These are phyloP conservation scores for Solanum infundibuliforme DNA, from an alignment of 257 asterid genomes.

Conservation along the genomic window DNA sequence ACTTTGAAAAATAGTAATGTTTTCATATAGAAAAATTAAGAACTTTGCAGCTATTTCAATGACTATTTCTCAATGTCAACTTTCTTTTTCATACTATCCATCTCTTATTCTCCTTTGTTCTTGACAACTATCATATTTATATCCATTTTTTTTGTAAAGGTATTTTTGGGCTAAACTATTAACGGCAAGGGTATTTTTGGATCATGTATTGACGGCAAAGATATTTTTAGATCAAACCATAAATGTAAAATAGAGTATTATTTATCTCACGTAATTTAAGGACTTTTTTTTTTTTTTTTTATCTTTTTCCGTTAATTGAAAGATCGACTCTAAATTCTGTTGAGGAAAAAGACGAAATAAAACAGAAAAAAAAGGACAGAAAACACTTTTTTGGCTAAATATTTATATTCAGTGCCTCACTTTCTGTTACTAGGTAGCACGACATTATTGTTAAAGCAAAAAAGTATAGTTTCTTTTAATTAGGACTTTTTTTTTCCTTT, in stretches of 20 bases:
- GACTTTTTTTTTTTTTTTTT: too few species aligned
- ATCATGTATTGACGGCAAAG: neutral
- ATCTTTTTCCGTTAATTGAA: neutral
- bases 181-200: accelerated
- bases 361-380: neutral
- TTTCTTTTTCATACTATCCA: neutral
- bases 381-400: neutral
- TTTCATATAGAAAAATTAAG: too few species aligned
- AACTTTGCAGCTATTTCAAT: too few species aligned
- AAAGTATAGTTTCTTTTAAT: too few species aligned
- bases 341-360: neutral
- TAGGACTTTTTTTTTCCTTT: neutral
- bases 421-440: neutral
- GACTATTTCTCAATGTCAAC: too few species aligned
- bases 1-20: too few species aligned
- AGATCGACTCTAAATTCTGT: neutral
- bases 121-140: neutral
- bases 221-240: neutral
- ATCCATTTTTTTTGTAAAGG: too few species aligned
- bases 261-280: too few species aligned
- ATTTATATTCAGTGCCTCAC: neutral
- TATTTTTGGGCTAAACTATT: too few species aligned
- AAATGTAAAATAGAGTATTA: too few species aligned
- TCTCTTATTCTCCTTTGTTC: too few species aligned
- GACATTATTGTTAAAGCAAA: neutral